Percentiles rank a stretch among this genome's conserved stretches.
phyloP scores from a whole-genome alignment of 305 asterid genomes.

The Fraxinus baroniana region DNA sequence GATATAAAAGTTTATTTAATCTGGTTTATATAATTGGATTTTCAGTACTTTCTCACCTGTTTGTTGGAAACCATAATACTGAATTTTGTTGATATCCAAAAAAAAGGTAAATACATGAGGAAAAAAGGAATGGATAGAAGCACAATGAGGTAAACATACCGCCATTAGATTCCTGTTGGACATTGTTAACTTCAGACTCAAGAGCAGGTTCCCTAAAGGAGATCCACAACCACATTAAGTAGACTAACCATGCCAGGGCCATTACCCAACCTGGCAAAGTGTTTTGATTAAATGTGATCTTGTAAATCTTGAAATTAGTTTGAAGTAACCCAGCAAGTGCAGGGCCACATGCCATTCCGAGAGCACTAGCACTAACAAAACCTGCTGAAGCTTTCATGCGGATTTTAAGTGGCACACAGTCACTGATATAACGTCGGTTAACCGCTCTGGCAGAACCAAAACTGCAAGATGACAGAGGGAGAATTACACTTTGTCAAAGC shows the following conservation, averaged over 20 bases:
- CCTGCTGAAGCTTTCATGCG: constrained; percentile 99
- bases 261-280: constrained; percentile 99
- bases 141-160: constrained; percentile 42
- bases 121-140: not conserved
- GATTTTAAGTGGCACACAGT: not conserved
- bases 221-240: constrained; percentile 79
- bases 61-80: not conserved
- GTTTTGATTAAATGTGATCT: constrained; percentile 75
- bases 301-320: constrained; percentile 59
- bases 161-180: constrained; percentile 46
- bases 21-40: not conserved
- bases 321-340: constrained; percentile 95
- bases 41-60: not conserved
- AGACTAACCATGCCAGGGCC: constrained; percentile 83
- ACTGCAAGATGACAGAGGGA: constrained; percentile 45
- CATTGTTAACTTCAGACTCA: constrained; percentile 33
- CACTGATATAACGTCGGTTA: constrained; percentile 74
- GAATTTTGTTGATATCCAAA: not conserved
- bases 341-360: constrained; percentile 99
- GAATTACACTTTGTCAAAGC: constrained; percentile 19
- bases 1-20: not conserved
- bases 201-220: constrained; percentile 78
- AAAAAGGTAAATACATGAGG: not conserved
- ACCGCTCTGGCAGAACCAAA: constrained; percentile 99
- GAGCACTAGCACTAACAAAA: constrained; percentile 98